These are phyloP conservation scores for Apiospora phragmitis DNA, from an alignment of 2,329 filamentous ascomycete species.

Conservation along the genomic window DNA sequence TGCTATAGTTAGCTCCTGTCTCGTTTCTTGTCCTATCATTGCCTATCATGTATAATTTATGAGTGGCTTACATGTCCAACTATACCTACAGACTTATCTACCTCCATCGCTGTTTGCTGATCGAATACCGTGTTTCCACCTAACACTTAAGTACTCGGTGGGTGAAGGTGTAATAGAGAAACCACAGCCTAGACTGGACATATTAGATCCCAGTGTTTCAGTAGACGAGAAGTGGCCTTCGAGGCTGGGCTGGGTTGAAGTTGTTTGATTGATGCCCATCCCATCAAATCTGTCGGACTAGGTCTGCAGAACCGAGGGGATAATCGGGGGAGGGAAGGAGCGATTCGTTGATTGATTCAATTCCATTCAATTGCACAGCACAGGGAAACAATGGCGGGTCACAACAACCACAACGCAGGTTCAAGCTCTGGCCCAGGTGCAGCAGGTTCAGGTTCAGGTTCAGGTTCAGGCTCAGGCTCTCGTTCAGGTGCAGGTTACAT, in stretches of 20 bases:
- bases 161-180: background rate
- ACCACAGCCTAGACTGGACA: background rate
- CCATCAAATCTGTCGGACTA: background rate
- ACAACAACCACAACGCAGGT: background rate
- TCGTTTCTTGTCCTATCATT: background rate
- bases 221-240: background rate
- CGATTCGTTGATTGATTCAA: background rate
- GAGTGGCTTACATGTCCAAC: background rate
- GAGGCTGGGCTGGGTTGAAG: background rate
- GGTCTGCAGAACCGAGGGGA: background rate
- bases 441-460: background rate
- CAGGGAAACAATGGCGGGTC: constrained; percentile 6
- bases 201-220: background rate
- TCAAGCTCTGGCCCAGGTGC: background rate
- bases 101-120: background rate
- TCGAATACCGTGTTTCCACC: background rate
- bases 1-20: background rate
- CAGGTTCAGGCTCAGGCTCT: constrained; percentile 21
- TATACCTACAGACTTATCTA: background rate
- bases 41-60: background rate
- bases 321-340: background rate
- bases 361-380: background rate
- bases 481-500: constrained; percentile 30
- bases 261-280: background rate
- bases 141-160: background rate